phyloP scores from a whole-genome alignment of 768 basidiomycete genomes.

The Mycena vitilis region DNA sequence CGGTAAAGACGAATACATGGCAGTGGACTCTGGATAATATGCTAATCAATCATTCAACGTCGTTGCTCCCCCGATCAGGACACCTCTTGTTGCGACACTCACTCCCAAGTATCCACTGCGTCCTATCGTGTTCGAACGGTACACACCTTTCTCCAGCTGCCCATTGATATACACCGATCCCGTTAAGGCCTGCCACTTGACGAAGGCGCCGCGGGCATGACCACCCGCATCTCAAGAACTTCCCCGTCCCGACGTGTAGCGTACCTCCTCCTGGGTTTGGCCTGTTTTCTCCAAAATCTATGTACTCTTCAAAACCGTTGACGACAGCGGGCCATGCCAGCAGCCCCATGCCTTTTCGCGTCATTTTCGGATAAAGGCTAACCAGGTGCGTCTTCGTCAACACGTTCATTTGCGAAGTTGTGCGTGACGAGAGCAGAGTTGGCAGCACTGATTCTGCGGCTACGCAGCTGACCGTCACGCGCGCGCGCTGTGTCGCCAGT shows the following conservation, averaged over 20 bases:
- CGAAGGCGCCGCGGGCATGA: neutral
- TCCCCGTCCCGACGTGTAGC: neutral
- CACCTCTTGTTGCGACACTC: neutral
- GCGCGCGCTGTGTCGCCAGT: neutral
- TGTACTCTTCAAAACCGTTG: neutral
- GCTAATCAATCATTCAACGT: neutral
- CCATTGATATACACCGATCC: neutral
- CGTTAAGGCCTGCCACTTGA: neutral
- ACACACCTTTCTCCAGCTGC: neutral
- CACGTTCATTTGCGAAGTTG: neutral
- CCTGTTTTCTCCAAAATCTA: neutral
- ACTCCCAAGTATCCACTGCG: neutral
- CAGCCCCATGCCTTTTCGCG: neutral
- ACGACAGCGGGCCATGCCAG: neutral
- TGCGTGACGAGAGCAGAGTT: neutral
- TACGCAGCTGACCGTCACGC: neutral
- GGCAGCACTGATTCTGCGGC: neutral
- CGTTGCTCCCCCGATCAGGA: constrained; percentile 1
- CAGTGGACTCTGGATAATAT: neutral
- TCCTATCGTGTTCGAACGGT: neutral
- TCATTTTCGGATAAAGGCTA: neutral
- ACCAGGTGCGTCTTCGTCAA: neutral
- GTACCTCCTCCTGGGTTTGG: neutral
- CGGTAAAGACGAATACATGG: neutral
- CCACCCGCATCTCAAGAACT: neutral